These are phyloP conservation scores for Coemansia sp. DNA, from an alignment of 192 early-diverging fungal genomes.

Conservation along the genomic window DNA sequence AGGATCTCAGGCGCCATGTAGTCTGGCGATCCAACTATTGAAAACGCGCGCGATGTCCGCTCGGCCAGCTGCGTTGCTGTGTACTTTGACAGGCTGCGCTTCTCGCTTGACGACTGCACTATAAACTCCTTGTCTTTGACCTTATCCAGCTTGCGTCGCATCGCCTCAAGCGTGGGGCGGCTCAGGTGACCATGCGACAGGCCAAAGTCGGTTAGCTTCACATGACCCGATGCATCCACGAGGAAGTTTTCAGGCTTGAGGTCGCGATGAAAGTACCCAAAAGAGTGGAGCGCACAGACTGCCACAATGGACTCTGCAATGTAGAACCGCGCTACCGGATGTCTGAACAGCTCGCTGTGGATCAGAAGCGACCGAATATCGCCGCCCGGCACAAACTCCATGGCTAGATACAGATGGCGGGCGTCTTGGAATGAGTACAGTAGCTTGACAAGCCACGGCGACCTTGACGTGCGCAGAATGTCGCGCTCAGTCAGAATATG, in stretches of 20 bases:
- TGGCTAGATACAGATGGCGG: conserved; percentile 71
- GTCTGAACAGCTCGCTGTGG: conserved; percentile 68
- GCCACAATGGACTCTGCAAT: conserved; percentile 84
- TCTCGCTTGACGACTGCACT: conserved; percentile 52
- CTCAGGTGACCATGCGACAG: conserved; percentile 83
- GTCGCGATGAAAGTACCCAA: conserved; percentile 56
- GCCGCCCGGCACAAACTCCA: conserved; percentile 71
- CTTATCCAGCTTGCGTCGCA: conserved; percentile 57
- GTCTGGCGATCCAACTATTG: conserved; percentile 87
- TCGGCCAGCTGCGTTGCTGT: conserved; percentile 48
- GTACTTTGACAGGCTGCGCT: conserved; percentile 47
- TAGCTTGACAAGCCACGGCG: conserved; percentile 85
- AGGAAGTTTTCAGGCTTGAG: conserved; percentile 57
- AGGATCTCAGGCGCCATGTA: conserved; percentile 95
- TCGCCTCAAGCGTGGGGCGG: conserved; percentile 40
- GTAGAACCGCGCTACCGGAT: conserved; percentile 83
- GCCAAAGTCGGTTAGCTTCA: conserved; percentile 91
- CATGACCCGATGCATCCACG: conserved; percentile 65
- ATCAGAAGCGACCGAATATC: conserved; percentile 80
- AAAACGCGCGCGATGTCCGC: conserved; percentile 62
- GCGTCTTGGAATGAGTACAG: conserved; percentile 88
- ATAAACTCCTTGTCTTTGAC: conserved; percentile 59
- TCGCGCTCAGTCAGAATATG: conserved; percentile 79
- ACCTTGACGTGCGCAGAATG: conserved; percentile 66
- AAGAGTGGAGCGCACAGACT: conserved; percentile 63